Base-by-base conservation (phyloP, 345 rosid species). In the Xanthoceras sorbifolium region DNA sequence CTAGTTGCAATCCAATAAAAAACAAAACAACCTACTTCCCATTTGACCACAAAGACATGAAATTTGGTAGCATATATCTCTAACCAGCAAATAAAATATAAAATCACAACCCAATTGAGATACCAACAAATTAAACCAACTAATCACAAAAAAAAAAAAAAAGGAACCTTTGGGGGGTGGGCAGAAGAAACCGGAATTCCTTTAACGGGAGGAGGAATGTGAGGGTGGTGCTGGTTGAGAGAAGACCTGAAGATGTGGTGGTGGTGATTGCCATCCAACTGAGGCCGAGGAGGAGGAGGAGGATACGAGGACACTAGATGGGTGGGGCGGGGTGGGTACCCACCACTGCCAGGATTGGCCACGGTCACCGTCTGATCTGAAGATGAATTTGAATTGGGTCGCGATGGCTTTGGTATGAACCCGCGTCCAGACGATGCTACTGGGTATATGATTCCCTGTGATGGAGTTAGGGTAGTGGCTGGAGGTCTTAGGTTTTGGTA, bases 341-440 rank as follows among this genome's bases (percentile, higher is more conserved):
- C 82, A 68, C 64, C 73, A 60, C 61, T 42, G 10, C 46, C 10
- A 6, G 59, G 81, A 70, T 72, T 81, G 38, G 69, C 83, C n/a
- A 77, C 65, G 10, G 85, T 78, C 5, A 76, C 77, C 7, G 82
- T 14, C 64, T 82, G 82, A 80, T 82, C 82, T 25, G 77, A 57
- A 9, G 46, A 32, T 18, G 81, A 32, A n/a, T n/a, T 72, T 17
- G 52, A 73, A 50, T 81, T 69, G 26, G 84, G 78, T 32, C 83
- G 85, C 14, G 74, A 72, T 61, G 88, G 83, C 75, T 85, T 85
- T 77, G 89, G 62, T 15, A 89, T 71, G 80, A 84, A 90, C 25
- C 92, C 98, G 29, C 93, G 91, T 57, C 87, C 98, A 61, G 92
- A 85, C 62, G 91, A 85, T 77, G 92, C 85, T 23, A 88, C 84